These are phyloP conservation scores for Physaria fendleri DNA, from an alignment of 345 rosid genomes.

Conservation along the genomic window DNA sequence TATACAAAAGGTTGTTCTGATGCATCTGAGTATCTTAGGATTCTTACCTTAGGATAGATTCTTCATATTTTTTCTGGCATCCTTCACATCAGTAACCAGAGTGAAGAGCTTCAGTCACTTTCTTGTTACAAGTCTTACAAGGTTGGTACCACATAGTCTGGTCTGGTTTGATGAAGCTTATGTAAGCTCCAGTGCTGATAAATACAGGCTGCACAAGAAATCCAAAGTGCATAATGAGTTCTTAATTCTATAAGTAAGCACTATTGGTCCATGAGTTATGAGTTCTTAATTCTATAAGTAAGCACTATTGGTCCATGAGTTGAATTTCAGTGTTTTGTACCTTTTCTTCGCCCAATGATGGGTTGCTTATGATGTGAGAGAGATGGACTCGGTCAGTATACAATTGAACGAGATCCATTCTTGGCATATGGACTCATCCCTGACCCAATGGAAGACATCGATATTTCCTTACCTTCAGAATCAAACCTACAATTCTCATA, in stretches of 20 bases:
- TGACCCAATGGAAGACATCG: conserved; percentile 67
- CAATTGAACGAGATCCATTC: conserved; percentile 61
- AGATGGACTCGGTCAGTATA: conserved; percentile 57
- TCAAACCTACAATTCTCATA: conserved; percentile 50
- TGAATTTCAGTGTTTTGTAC: conserved; percentile 28
- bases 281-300: neutral
- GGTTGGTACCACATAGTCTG: conserved; percentile 96
- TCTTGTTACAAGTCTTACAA: conserved; percentile 91
- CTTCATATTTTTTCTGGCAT: conserved; percentile 82
- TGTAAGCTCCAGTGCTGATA: too few species aligned
- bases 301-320: neutral
- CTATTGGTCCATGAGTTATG: conserved; percentile 25
- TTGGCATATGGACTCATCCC: conserved; percentile 53
- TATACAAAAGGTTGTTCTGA: neutral
- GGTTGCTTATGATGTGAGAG: conserved; percentile 55
- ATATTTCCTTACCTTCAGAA: conserved; percentile 69
- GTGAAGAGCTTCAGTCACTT: conserved; percentile 76
- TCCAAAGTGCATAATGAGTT: too few species aligned
- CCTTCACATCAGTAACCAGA: conserved; percentile 98
- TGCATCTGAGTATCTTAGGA: neutral
- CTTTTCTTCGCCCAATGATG: conserved; percentile 73
- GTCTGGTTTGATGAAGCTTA: conserved; percentile 81
- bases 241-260: conserved; percentile 56
- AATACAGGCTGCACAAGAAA: too few species aligned
- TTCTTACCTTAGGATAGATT: conserved; percentile 70